Evolutionary conservation across 306 rosid genomes (phyloP).

Genomic region (Quercus glauca): DNA sequence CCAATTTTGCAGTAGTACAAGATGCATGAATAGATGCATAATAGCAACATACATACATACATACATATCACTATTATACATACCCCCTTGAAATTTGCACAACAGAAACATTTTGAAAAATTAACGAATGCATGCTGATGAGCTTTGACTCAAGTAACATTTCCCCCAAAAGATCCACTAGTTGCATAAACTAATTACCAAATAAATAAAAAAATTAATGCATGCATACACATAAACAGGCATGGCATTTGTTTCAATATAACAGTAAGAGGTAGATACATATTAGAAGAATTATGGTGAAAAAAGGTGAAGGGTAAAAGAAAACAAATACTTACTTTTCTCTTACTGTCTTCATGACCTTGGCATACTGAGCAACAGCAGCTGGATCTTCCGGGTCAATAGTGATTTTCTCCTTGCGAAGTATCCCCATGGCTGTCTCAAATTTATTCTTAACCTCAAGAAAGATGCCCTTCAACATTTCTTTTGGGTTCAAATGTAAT

Average conservation of each 20-base stretch:
- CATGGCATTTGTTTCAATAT: not conserved
- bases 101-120: not conserved
- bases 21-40: not conserved
- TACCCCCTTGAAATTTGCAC: not conserved
- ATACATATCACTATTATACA: not conserved
- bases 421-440: conserved; percentile 68
- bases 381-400: conserved; percentile 84
- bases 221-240: not conserved
- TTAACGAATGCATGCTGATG: not conserved
- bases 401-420: conserved; percentile 87
- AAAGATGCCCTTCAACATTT: conserved; percentile 82
- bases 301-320: conserved; percentile 12
- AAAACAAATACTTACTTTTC: conserved; percentile 66
- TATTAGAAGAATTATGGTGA: not conserved
- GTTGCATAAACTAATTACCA: no score
- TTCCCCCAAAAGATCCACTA: no score
- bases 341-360: conserved; percentile 81
- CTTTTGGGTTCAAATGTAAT: conserved; percentile 39
- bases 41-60: not conserved
- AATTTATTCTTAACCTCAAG: conserved; percentile 78
- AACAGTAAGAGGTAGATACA: not conserved
- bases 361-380: conserved; percentile 79
- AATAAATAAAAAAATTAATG: not conserved
- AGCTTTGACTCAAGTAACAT: not conserved
- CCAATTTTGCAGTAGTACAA: not conserved